Percentiles rank a stretch among this genome's conserved stretches.
Conservation (phyloP, 169 alveolate species). For the Plasmodium gaboni region DNA sequence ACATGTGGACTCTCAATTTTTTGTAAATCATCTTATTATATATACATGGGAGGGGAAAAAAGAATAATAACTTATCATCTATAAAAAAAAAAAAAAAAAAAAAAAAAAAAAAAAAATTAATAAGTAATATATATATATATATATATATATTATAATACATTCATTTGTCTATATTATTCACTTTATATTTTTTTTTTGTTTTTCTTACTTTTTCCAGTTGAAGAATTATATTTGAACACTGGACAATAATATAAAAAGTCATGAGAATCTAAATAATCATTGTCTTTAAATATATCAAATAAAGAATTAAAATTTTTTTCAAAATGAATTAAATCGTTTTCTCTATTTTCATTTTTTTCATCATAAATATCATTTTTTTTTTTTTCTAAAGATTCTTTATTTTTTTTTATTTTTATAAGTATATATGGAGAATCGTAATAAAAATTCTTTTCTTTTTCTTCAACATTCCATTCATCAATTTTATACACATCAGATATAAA, state of each 20-base stretch:
- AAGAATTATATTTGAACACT: slow-evolving; percentile 30
- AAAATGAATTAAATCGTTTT: background rate
- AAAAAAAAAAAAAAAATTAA: slow-evolving; percentile 1
- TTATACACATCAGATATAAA: background rate
- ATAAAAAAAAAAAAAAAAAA: slow-evolving; percentile 11
- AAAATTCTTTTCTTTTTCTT: slow-evolving; percentile 25
- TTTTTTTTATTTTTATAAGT: slow-evolving; percentile 46
- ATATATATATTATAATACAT: background rate
- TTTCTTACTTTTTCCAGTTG: slow-evolving; percentile 19
- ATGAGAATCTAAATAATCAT: slow-evolving; percentile 18
- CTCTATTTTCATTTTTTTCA: background rate
- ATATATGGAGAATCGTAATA: slow-evolving; percentile 66
- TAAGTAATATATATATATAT: background rate
- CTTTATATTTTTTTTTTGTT: background rate
- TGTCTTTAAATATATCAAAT: slow-evolving; percentile 32
- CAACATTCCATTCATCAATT: background rate
- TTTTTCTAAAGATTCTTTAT: slow-evolving; percentile 18
- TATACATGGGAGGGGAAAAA: slow-evolving; percentile 64
- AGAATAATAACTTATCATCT: slow-evolving; percentile 39
- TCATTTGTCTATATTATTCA: background rate
- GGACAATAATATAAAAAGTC: slow-evolving; percentile 62
- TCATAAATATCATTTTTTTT: slow-evolving; percentile 2
- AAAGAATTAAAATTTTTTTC: background rate
- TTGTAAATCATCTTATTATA: slow-evolving; percentile 64
- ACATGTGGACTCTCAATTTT: slow-evolving; percentile 69